Evolutionary conservation across 2,329 filamentous ascomycete genomes (phyloP).

Genomic region (Pyrenochaeta sp.): DNA sequence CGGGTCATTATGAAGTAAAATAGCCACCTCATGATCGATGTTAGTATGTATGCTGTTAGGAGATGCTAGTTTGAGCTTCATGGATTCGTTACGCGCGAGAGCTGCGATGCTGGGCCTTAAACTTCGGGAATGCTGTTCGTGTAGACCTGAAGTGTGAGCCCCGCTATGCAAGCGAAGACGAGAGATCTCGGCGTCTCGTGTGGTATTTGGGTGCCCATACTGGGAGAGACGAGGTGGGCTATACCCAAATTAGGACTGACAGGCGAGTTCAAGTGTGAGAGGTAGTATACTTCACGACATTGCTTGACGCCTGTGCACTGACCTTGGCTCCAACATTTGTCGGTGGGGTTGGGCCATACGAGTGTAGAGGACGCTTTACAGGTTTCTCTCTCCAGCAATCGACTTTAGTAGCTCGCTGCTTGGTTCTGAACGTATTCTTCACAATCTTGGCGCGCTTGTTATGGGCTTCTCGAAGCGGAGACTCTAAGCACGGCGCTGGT

Average conservation of each 20-base stretch:
- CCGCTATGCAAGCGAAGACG: neutral
- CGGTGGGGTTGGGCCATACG: too few relatives aligned
- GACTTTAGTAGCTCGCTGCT: neutral
- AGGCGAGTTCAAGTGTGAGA: neutral
- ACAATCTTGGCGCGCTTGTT: neutral
- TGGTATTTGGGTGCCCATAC: neutral
- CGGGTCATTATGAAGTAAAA: too few relatives aligned
- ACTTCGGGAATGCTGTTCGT: neutral
- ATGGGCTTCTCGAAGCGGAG: neutral
- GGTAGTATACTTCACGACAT: neutral
- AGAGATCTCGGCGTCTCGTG: conserved; percentile 1
- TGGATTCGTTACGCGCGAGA: too few relatives aligned
- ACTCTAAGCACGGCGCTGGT: neutral
- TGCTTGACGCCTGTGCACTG: neutral
- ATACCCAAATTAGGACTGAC: neutral
- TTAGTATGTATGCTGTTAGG: too few relatives aligned
- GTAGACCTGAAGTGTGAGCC: neutral
- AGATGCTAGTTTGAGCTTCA: too few relatives aligned
- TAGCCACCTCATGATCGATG: too few relatives aligned
- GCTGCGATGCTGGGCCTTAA: neutral
- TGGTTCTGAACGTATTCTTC: neutral
- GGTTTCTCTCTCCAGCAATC: too few relatives aligned
- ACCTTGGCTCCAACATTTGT: too few relatives aligned
- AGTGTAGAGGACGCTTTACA: too few relatives aligned
- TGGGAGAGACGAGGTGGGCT: neutral